phyloP scores from a whole-genome alignment of 768 basidiomycete genomes.

The Pleurotus sapidus region DNA sequence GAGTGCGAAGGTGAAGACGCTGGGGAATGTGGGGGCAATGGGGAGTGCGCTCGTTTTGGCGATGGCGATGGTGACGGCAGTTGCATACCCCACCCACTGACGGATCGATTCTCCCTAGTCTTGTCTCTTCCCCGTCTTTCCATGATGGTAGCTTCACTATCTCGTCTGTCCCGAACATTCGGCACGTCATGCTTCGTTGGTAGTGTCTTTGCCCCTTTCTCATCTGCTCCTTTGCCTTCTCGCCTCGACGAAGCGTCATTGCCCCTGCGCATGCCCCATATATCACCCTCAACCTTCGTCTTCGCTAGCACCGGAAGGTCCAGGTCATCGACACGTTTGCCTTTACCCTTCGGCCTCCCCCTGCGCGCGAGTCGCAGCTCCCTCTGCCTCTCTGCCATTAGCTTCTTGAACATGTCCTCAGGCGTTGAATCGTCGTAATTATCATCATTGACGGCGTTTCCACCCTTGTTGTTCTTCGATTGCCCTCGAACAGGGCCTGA shows the following conservation, averaged over 20 bases:
- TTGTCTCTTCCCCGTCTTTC: slow-evolving; percentile 5
- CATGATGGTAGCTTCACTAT: slow-evolving; percentile 8
- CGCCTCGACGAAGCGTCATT: slow-evolving; percentile 11
- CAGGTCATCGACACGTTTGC: slow-evolving; percentile 24
- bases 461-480: slow-evolving; percentile 11
- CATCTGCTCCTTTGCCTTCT: slow-evolving; percentile 1
- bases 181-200: neutral
- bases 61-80: slow-evolving; percentile 9
- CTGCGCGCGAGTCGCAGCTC: neutral
- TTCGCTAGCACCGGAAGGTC: slow-evolving; percentile 60
- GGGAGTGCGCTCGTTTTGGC: neutral
- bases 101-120: slow-evolving; percentile 22
- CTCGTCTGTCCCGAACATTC: neutral
- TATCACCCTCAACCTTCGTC: slow-evolving; percentile 58
- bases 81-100: slow-evolving; percentile 28
- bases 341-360: slow-evolving; percentile 14
- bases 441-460: slow-evolving; percentile 6
- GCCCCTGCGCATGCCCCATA: slow-evolving; percentile 33
- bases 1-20: neutral
- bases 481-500: no score
- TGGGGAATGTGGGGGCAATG: slow-evolving; percentile 9
- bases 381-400: neutral
- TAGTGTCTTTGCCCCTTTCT: slow-evolving; percentile 1
- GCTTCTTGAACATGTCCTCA: neutral
- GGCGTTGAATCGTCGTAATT: neutral